phyloP scores from a whole-genome alignment of 108 stramenopile species.

The Chaetoceros tenuissimus region DNA sequence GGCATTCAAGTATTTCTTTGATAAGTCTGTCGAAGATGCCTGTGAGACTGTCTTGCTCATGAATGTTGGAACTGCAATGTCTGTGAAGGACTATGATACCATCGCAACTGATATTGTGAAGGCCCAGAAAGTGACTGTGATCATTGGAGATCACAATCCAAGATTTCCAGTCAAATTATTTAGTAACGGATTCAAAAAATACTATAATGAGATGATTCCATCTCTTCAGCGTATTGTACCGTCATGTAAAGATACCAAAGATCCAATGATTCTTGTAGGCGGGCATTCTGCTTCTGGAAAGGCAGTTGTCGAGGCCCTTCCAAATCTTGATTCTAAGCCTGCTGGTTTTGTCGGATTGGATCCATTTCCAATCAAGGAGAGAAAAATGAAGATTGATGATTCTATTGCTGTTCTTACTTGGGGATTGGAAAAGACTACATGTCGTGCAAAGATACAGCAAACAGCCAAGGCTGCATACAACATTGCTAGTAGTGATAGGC shows the following conservation, averaged over 20 bases:
- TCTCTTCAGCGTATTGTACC: background rate
- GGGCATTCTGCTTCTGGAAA: constrained; percentile 24
- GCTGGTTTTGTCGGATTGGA: constrained; percentile 21
- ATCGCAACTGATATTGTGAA: background rate
- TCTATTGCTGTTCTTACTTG: constrained; percentile 11
- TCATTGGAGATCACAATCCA: constrained; percentile 7
- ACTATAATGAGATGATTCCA: constrained; percentile 1
- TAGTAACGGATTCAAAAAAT: background rate
- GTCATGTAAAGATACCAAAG: background rate
- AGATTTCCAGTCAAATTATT: constrained; percentile 3
- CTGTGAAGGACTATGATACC: constrained; percentile 9
- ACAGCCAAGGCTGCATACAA: constrained; percentile 13
- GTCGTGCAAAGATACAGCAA: constrained; percentile 12
- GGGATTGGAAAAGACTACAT: constrained; percentile 23
- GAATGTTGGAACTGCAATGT: constrained; percentile 18
- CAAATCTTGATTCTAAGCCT: constrained; percentile 1
- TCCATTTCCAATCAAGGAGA: constrained; percentile 9
- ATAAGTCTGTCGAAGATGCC: background rate
- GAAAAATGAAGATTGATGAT: background rate
- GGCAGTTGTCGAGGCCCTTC: constrained; percentile 15
- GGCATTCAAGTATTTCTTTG: constrained; percentile 2
- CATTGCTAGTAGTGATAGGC: background rate
- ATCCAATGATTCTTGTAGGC: constrained; percentile 10
- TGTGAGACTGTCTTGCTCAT: constrained; percentile 8
- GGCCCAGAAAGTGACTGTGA: background rate